A percentile compares a stretch with the other conserved stretches of the same genome.
These are phyloP conservation scores for Starmerella etchellsii DNA, from an alignment of 805 yeast species.

Conservation along the genomic window DNA sequence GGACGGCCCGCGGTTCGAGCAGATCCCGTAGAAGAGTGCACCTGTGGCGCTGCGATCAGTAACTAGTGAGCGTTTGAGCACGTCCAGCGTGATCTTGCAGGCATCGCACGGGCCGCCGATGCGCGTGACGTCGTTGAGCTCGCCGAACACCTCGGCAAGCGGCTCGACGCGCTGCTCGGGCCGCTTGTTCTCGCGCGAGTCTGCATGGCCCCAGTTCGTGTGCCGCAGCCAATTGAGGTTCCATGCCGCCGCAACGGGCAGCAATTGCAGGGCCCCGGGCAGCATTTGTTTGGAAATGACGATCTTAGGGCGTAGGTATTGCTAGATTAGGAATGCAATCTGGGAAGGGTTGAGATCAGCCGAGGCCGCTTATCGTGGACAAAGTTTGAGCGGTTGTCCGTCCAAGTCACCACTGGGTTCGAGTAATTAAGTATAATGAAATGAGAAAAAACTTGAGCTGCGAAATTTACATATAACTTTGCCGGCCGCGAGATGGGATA, in stretches of 20 bases:
- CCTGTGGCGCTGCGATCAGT: conserved; percentile 3
- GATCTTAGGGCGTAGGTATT: no score
- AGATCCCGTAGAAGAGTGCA: conserved; percentile 13
- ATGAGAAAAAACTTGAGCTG: no score
- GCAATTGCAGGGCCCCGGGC: not conserved
- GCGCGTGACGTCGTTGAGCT: conserved; percentile 3
- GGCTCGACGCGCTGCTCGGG: conserved; percentile 10
- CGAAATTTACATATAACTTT: no score
- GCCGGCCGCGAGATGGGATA: no score
- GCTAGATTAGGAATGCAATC: no score
- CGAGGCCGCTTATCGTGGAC: no score
- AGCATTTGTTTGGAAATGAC: no score
- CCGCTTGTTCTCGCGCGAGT: conserved; percentile 5
- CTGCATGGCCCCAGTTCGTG: conserved; percentile 3
- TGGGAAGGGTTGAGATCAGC: no score
- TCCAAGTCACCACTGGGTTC: no score
- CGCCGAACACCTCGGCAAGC: conserved; percentile 7
- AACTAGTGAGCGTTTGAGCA: conserved; percentile 6
- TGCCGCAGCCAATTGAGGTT: conserved; percentile 13
- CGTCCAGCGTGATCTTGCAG: conserved; percentile 9
- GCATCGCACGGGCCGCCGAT: conserved; percentile 21
- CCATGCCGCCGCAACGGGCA: not conserved
- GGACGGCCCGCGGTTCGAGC: conserved; percentile 10
- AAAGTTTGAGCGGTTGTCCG: no score
- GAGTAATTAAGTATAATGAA: no score